phyloP scores from a whole-genome alignment of 139 green algal species.

The Chlamydomonas urium region DNA sequence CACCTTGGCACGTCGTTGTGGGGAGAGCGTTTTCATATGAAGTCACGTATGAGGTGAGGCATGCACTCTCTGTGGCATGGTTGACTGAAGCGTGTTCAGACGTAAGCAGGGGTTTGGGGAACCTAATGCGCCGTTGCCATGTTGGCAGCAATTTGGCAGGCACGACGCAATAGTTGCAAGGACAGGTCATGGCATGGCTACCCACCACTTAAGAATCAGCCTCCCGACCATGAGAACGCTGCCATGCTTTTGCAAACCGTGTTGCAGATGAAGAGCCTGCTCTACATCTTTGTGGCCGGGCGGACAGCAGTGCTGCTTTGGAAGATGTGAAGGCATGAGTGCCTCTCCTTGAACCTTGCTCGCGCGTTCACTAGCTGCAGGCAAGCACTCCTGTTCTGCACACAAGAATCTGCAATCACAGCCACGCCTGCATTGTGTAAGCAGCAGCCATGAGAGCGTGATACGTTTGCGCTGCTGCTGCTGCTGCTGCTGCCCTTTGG shows the following conservation, averaged over 20 bases:
- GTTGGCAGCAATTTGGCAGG: neutral
- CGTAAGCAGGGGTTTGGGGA: neutral
- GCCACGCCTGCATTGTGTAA: too few species aligned
- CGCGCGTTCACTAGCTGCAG: too few species aligned
- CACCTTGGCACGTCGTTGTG: slow-evolving; percentile 83
- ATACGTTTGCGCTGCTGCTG: too few species aligned
- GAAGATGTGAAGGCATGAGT: slow-evolving; percentile 87
- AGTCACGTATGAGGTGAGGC: slow-evolving; percentile 33
- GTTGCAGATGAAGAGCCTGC: slow-evolving; percentile 73
- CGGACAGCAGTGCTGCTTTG: slow-evolving; percentile 78
- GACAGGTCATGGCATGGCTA: neutral
- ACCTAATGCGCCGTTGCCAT: neutral
- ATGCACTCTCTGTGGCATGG: neutral
- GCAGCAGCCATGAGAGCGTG: too few species aligned
- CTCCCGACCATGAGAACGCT: neutral
- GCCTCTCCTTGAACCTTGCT: too few species aligned
- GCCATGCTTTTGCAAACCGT: neutral
- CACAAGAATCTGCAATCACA: too few species aligned
- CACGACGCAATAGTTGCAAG: neutral
- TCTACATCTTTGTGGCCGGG: slow-evolving; percentile 81
- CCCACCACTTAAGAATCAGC: neutral
- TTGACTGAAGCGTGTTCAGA: neutral
- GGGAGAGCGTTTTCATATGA: slow-evolving; percentile 81
- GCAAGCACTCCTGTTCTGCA: too few species aligned
- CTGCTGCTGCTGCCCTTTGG: too few species aligned